Conservation (phyloP, 2,329 filamentous ascomycete genomes). For the Xylaria hypoxylon region DNA sequence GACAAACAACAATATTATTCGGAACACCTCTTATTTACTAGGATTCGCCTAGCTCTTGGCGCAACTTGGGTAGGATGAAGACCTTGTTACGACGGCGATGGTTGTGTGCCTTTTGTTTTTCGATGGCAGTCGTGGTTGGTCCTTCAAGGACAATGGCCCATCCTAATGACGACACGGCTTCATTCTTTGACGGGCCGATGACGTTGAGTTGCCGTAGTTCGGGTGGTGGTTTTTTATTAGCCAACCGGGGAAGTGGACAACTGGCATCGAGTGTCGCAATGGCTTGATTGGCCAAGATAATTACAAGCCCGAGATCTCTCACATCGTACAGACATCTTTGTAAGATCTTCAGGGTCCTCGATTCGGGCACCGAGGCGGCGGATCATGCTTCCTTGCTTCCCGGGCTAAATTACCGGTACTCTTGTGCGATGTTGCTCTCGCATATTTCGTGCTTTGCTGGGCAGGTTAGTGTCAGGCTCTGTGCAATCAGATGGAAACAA, state of each 20-base stretch:
- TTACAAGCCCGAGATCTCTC: conserved; percentile 40
- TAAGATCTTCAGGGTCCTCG: conserved; percentile 49
- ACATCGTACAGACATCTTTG: conserved; percentile 44
- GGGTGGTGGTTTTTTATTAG: conserved; percentile 40
- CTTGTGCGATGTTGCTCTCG: neutral
- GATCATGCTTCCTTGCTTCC: conserved; percentile 35
- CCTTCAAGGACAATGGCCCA: conserved; percentile 13
- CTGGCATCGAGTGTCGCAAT: conserved; percentile 31
- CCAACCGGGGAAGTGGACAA: conserved; percentile 36
- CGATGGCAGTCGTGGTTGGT: conserved; percentile 28
- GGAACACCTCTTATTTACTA: neutral
- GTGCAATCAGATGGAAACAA: conserved; percentile 27
- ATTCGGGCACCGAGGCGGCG: conserved; percentile 28
- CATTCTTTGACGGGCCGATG: conserved; percentile 42
- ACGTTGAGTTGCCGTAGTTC: conserved; percentile 41
- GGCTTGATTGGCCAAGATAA: conserved; percentile 41
- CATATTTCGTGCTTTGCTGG: conserved; percentile 1
- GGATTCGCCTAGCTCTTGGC: conserved; percentile 16
- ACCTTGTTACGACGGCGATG: conserved; percentile 25
- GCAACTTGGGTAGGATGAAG: conserved; percentile 13
- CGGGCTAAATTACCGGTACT: conserved; percentile 9
- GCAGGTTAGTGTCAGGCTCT: conserved; percentile 3
- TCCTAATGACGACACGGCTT: conserved; percentile 46
- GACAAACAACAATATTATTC: neutral
- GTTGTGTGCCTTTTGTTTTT: conserved; percentile 14